Evolutionary conservation across 371 early-diverging fungal species (phyloP).

Genomic region (Coemansia sp.): DNA sequence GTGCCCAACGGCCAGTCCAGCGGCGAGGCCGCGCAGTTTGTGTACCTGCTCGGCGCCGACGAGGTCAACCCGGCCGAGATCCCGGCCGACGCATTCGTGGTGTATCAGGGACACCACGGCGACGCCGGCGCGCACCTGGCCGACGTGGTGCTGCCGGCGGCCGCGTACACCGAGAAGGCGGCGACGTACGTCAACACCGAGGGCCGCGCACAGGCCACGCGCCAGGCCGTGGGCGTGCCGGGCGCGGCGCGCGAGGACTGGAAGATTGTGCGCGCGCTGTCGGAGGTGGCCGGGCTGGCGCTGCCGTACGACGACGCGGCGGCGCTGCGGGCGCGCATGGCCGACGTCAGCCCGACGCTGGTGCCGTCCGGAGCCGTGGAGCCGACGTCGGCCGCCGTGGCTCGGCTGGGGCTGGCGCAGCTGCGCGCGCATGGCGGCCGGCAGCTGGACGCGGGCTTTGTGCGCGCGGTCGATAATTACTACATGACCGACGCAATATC

Average conservation of each 20-base stretch:
- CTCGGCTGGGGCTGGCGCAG: constrained; percentile 64
- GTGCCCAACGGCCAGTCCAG: constrained; percentile 57
- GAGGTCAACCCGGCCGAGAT: constrained; percentile 73
- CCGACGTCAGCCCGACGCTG: constrained; percentile 83
- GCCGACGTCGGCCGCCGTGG: constrained; percentile 56
- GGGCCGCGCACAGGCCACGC: constrained; percentile 89
- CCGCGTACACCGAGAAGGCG: constrained; percentile 97
- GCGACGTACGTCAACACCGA: constrained; percentile 96
- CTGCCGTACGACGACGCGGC: constrained; percentile 88
- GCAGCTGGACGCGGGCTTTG: constrained; percentile 12
- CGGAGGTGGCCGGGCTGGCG: constrained; percentile 82
- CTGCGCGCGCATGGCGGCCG: constrained; percentile 15
- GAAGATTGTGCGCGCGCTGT: constrained; percentile 96
- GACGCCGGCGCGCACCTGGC: constrained; percentile 94
- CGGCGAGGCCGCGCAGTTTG: constrained; percentile 62
- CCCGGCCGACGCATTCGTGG: constrained; percentile 91
- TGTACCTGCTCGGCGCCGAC: constrained; percentile 94
- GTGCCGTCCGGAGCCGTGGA: constrained; percentile 74
- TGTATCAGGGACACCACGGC: constrained; percentile 98
- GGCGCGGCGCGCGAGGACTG: constrained; percentile 95
- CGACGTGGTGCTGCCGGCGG: constrained; percentile 93
- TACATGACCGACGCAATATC: constrained; percentile 95
- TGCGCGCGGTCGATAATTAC: constrained; percentile 74
- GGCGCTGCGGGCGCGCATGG: constrained; percentile 81
- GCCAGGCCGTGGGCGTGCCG: constrained; percentile 90